phyloP scores from a whole-genome alignment of 2,329 filamentous ascomycete species.

The Xylaria sp. region DNA sequence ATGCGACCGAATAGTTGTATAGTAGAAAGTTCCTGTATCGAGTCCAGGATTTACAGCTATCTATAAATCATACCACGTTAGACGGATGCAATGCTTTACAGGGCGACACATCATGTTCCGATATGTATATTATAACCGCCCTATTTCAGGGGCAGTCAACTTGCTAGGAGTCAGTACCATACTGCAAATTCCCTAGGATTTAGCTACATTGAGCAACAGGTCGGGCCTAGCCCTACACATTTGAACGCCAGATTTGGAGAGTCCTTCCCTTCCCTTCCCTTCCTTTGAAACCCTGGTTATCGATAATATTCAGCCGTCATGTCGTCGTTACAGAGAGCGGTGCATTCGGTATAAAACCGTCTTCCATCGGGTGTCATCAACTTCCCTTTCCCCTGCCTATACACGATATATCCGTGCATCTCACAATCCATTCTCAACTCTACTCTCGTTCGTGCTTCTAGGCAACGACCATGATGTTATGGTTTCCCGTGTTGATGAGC shows the following conservation, averaged over 20 bases:
- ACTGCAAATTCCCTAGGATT: no score
- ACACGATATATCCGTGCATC: neutral
- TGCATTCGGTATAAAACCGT: conserved; percentile 3
- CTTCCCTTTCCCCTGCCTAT: conserved; percentile 1
- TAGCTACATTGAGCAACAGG: neutral
- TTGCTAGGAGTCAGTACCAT: no score
- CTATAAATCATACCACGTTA: no score
- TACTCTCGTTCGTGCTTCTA: conserved; percentile 12
- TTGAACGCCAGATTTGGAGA: neutral
- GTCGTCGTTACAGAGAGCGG: conserved; percentile 11
- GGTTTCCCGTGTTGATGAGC: conserved; percentile 15
- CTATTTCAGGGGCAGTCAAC: no score
- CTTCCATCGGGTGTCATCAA: conserved; percentile 1
- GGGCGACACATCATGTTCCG: no score
- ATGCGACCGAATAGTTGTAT: no score
- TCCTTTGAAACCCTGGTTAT: neutral
- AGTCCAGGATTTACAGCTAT: no score
- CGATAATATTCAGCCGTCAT: neutral
- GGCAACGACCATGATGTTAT: conserved; percentile 31
- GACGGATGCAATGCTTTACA: no score
- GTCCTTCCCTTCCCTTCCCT: neutral
- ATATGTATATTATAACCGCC: no score
- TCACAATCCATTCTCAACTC: neutral
- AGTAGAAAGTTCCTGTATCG: no score
- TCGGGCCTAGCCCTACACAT: neutral